Percentiles rank a stretch among this genome's conserved stretches.
phyloP scores from a whole-genome alignment of 2,329 filamentous ascomycete genomes.

The Iodosphaeria phyllophila region DNA sequence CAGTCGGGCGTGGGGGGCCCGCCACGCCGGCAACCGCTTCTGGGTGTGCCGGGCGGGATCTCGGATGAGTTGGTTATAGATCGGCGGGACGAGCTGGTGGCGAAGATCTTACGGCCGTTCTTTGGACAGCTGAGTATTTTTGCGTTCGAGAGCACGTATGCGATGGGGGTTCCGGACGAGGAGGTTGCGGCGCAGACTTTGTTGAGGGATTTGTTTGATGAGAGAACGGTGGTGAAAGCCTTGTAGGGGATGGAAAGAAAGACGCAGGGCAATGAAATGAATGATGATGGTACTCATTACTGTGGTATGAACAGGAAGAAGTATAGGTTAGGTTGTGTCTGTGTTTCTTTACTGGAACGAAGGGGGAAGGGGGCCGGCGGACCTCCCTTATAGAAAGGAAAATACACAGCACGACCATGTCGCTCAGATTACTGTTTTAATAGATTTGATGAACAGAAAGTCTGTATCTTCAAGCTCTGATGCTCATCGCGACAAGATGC shows the following conservation, averaged over 20 bases:
- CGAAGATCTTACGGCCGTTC: constrained; percentile 68
- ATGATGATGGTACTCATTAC: too few relatives aligned
- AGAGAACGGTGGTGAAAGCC: constrained; percentile 46
- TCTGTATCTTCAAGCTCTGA: too few relatives aligned
- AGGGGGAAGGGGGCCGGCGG: not conserved
- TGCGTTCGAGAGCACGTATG: constrained; percentile 83
- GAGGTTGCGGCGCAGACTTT: constrained; percentile 44
- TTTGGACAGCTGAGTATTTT: constrained; percentile 84
- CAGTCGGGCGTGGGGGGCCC: constrained; percentile 7
- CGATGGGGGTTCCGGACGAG: constrained; percentile 53
- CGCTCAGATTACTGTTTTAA: not conserved
- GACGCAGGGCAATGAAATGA: too few relatives aligned
- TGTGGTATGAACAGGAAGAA: not conserved
- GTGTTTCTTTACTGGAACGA: too few relatives aligned
- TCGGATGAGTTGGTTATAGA: constrained; percentile 37
- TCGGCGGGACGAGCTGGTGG: constrained; percentile 49
- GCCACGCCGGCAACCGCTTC: constrained; percentile 25
- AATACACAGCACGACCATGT: not conserved
- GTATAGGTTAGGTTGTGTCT: not conserved
- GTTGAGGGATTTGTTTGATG: constrained; percentile 62
- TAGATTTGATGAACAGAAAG: too few relatives aligned
- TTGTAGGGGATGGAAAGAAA: constrained; percentile 17
- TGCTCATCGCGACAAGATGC: too few relatives aligned
- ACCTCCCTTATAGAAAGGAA: not conserved
- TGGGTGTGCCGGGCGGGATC: constrained; percentile 32